phyloP scores from a whole-genome alignment of 495 filamentous ascomycete species.

The Annulohypoxylon maeteangense region DNA sequence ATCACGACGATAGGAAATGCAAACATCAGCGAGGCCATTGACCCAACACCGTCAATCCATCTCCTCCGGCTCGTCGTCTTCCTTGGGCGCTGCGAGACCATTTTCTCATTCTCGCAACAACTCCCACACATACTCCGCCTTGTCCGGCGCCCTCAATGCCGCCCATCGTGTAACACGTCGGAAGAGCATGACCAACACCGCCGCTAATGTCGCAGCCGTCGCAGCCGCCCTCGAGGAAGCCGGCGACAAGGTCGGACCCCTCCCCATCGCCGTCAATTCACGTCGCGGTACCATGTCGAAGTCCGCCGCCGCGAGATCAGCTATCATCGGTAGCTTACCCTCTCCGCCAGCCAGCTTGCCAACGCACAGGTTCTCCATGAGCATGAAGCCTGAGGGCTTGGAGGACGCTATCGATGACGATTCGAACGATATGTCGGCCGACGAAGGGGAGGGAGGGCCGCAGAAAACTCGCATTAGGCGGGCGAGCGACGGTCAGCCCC shows the following conservation, averaged over 20 bases:
- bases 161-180: constrained; percentile 88
- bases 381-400: constrained; percentile 53
- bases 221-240: constrained; percentile 76
- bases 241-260: constrained; percentile 62
- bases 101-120: constrained; percentile 76
- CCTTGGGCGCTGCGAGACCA: constrained; percentile 53
- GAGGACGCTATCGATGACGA: constrained; percentile 71
- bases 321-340: constrained; percentile 65
- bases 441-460: constrained; percentile 66
- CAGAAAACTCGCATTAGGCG: constrained; percentile 78
- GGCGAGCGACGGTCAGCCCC: constrained; percentile 86
- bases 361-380: constrained; percentile 54
- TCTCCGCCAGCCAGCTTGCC: constrained; percentile 64
- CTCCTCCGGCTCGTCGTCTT: constrained; percentile 52
- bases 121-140: constrained; percentile 82
- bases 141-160: constrained; percentile 73
- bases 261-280: constrained; percentile 60
- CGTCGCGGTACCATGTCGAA: constrained; percentile 66
- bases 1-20: constrained; percentile 56
- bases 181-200: constrained; percentile 87
- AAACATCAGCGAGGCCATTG: constrained; percentile 60
- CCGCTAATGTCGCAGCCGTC: constrained; percentile 76
- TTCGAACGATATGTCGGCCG: constrained; percentile 64
- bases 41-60: constrained; percentile 61
- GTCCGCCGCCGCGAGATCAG: constrained; percentile 53